These are phyloP conservation scores for Monosporozyma aerobia DNA, from an alignment of 805 yeast species.

Conservation along the genomic window DNA sequence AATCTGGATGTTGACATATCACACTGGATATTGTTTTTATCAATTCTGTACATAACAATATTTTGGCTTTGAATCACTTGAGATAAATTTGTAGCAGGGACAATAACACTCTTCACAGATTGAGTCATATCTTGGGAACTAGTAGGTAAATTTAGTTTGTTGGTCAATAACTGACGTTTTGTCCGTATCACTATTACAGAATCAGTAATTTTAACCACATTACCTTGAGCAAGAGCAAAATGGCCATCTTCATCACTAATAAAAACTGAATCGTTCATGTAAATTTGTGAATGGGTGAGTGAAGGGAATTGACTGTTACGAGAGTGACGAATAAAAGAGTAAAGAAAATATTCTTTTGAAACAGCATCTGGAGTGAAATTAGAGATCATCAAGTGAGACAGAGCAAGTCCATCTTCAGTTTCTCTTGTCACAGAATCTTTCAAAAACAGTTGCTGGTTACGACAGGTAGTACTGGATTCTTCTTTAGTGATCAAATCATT, in stretches of 20 bases:
- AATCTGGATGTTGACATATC: conserved; percentile 70
- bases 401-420: conserved; percentile 45
- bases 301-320: conserved; percentile 9
- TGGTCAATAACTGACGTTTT: conserved; percentile 40
- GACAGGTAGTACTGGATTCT: conserved; percentile 45
- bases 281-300: conserved; percentile 38
- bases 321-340: conserved; percentile 39
- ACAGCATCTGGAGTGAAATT: conserved; percentile 14
- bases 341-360: conserved; percentile 30
- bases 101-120: conserved; percentile 11
- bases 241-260: conserved; percentile 77
- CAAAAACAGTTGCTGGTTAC: conserved; percentile 51
- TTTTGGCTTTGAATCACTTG: conserved; percentile 30
- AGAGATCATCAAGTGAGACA: conserved; percentile 42
- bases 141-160: conserved; percentile 16
- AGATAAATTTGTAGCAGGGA: conserved; percentile 3
- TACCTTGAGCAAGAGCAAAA: conserved; percentile 62
- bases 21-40: conserved; percentile 66
- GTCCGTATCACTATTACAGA: conserved; percentile 42
- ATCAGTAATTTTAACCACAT: conserved; percentile 37
- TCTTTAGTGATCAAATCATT: conserved; percentile 64
- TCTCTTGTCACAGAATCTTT: conserved; percentile 54
- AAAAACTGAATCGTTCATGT: conserved; percentile 52
- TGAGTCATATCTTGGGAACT: conserved; percentile 5
- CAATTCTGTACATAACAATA: conserved; percentile 49